Evolutionary conservation across 495 filamentous ascomycete genomes (phyloP).

Genomic region (Pyrenula massariospora): DNA sequence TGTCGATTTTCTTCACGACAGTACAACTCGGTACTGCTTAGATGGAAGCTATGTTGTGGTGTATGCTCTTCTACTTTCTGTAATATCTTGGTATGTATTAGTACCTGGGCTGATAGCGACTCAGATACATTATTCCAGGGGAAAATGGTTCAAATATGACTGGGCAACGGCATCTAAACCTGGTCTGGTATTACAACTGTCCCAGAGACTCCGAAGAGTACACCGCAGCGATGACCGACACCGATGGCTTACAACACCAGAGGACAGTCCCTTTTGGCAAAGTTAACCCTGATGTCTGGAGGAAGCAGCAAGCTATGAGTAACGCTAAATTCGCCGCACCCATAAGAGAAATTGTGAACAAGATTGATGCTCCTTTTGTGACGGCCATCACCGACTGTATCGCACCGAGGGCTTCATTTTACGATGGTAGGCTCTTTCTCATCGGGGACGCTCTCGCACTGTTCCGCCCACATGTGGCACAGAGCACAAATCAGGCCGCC

Average conservation of each 20-base stretch:
- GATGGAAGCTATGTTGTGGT: slow-evolving; percentile 29
- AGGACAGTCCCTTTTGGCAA: slow-evolving; percentile 10
- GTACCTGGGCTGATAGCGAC: no score
- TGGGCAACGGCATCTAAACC: slow-evolving; percentile 40
- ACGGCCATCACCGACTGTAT: slow-evolving; percentile 10
- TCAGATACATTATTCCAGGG: slow-evolving; percentile 18
- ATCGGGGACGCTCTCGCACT: slow-evolving; percentile 15
- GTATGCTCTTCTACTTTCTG: not conserved
- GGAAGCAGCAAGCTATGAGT: slow-evolving; percentile 1
- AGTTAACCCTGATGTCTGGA: slow-evolving; percentile 8
- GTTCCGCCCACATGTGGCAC: slow-evolving; percentile 13
- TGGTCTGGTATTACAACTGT: slow-evolving; percentile 43
- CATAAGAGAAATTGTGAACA: slow-evolving; percentile 16
- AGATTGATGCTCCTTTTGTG: slow-evolving; percentile 13
- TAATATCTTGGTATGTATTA: not conserved
- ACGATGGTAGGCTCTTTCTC: slow-evolving; percentile 13
- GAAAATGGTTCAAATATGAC: not conserved
- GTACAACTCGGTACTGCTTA: slow-evolving; percentile 30
- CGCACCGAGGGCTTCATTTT: slow-evolving; percentile 8
- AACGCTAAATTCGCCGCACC: slow-evolving; percentile 1
- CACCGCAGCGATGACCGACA: slow-evolving; percentile 5
- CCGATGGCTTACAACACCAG: slow-evolving; percentile 8
- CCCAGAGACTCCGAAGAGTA: not conserved
- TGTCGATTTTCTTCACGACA: slow-evolving; percentile 5
- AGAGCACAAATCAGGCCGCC: slow-evolving; percentile 13